phyloP scores from a whole-genome alignment of 306 rosid species.

The Cucumis cinereus region DNA sequence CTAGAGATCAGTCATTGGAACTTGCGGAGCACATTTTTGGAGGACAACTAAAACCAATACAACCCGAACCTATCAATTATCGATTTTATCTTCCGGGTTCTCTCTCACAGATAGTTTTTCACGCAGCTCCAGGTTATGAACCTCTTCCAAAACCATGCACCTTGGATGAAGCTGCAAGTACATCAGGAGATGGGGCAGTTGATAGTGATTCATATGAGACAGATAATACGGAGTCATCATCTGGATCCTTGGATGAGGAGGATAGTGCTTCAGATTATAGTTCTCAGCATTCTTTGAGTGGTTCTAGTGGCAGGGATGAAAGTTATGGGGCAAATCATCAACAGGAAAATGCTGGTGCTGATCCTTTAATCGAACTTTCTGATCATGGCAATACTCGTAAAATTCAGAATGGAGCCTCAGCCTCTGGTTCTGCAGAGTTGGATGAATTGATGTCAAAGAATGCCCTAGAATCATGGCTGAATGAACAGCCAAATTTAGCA shows the following conservation, averaged over 20 bases:
- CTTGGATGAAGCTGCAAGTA: slow-evolving; percentile 23
- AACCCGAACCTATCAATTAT: slow-evolving; percentile 42
- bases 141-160: slow-evolving; percentile 95
- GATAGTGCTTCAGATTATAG: slow-evolving; percentile 58
- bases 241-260: slow-evolving; percentile 63
- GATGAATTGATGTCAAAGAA: slow-evolving; percentile 60
- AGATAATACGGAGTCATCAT: slow-evolving; percentile 40
- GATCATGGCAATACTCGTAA: slow-evolving; percentile 37
- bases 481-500: slow-evolving; percentile 58
- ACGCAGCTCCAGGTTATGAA: slow-evolving; percentile 98
- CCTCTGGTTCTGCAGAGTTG: slow-evolving; percentile 39
- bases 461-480: slow-evolving; percentile 87
- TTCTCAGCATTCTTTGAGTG: slow-evolving; percentile 43
- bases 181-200: slow-evolving; percentile 23
- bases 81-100: slow-evolving; percentile 95
- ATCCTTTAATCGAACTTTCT: slow-evolving; percentile 67
- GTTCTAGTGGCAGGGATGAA: slow-evolving; percentile 39
- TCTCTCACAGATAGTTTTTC: slow-evolving; percentile 85
- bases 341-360: slow-evolving; percentile 27
- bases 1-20: slow-evolving; percentile 28
- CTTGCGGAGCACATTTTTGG: slow-evolving; percentile 54
- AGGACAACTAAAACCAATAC: slow-evolving; percentile 30
- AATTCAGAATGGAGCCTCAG: slow-evolving; percentile 33
- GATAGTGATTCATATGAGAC: slow-evolving; percentile 25
- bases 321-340: slow-evolving; percentile 35